Percentiles rank a stretch among this genome's conserved stretches.
These are phyloP conservation scores for Sclerotinia trifoliorum DNA, from an alignment of 2,329 filamentous ascomycete species.

Conservation along the genomic window DNA sequence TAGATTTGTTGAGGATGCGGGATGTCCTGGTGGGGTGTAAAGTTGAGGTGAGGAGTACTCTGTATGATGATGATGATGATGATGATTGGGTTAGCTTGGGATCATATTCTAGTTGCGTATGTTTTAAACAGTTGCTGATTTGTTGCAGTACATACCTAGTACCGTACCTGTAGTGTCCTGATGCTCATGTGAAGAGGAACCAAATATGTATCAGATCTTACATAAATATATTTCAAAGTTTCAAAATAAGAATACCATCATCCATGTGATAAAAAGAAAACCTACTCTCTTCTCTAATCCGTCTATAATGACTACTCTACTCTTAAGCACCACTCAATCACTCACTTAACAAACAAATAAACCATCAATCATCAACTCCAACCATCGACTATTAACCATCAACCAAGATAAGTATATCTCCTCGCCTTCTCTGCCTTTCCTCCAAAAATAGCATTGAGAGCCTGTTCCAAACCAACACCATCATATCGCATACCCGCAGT, in stretches of 20 bases:
- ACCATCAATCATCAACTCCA: too few relatives aligned
- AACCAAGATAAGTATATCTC: slow-evolving; percentile 54
- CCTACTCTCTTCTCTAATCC: background rate
- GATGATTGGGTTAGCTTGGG: background rate
- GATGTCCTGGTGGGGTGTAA: background rate
- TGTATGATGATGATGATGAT: too few relatives aligned
- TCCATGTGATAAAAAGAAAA: background rate
- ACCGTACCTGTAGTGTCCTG: too few relatives aligned
- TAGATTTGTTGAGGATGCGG: background rate
- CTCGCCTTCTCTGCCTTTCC: slow-evolving; percentile 52
- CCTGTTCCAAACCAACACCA: slow-evolving; percentile 68
- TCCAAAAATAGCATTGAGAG: slow-evolving; percentile 75
- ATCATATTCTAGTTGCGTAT: background rate
- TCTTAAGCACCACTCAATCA: background rate
- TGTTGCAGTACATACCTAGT: background rate
- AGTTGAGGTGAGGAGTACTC: background rate
- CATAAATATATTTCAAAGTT: background rate
- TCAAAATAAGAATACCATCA: too few relatives aligned
- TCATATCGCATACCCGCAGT: slow-evolving; percentile 68
- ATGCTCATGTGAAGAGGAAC: background rate
- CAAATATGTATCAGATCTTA: background rate
- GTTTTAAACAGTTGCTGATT: background rate
- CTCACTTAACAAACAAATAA: background rate
- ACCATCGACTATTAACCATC: background rate
- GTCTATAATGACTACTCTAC: background rate